Conservation (phyloP, 768 basidiomycete genomes). For the Gloeophyllum trabeum region DNA sequence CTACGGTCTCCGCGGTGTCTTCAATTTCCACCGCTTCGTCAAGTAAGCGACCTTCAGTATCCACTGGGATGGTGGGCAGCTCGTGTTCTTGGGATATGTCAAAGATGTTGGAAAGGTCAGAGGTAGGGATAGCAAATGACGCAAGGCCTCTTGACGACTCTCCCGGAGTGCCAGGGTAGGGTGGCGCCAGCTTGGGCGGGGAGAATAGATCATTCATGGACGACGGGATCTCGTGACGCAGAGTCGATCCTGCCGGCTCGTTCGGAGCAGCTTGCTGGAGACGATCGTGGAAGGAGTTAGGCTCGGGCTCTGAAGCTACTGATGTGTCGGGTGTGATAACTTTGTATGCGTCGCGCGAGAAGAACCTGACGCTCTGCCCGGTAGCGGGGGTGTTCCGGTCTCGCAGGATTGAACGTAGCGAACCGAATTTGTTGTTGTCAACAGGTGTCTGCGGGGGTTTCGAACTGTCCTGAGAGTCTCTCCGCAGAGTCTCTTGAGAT, state of each 20-base stretch:
- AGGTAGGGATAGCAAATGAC: slow-evolving; percentile 28
- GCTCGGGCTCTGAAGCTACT: slow-evolving; percentile 26
- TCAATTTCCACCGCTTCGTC: slow-evolving; percentile 26
- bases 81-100: slow-evolving; percentile 48
- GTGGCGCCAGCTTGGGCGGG: background rate
- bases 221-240: background rate
- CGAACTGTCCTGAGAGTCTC: slow-evolving; percentile 12
- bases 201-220: slow-evolving; percentile 8
- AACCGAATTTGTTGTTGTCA: slow-evolving; percentile 21
- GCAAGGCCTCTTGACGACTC: background rate
- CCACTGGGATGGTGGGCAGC: slow-evolving; percentile 31
- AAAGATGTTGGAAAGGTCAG: slow-evolving; percentile 41
- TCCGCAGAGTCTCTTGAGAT: slow-evolving; percentile 10
- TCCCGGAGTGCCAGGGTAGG: background rate
- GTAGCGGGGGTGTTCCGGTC: slow-evolving; percentile 64
- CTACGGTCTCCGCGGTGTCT: slow-evolving; percentile 15
- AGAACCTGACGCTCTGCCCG: slow-evolving; percentile 73
- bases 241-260: background rate
- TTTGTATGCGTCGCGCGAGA: slow-evolving; percentile 57
- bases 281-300: background rate
- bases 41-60: slow-evolving; percentile 14
- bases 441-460: background rate
- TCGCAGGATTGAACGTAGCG: slow-evolving; percentile 63
- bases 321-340: slow-evolving; percentile 58
- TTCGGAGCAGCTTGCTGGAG: background rate